Base-by-base conservation (phyloP, 768 basidiomycete genomes). In the Suillus decipiens region DNA sequence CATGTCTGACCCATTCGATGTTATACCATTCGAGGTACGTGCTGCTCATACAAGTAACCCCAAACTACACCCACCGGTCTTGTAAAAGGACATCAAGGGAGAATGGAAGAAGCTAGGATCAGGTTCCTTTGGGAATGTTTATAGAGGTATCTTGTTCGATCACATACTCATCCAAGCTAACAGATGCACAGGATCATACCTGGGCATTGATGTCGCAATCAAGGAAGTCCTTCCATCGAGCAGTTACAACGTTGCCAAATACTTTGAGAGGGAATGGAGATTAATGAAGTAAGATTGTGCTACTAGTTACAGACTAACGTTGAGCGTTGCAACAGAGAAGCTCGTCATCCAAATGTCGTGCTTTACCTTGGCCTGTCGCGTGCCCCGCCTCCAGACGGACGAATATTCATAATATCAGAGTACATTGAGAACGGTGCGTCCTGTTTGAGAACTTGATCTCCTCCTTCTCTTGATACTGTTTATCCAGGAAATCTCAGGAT, bases 241-340 rank as follows among this genome's bases (percentile, higher is more conserved):
- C 6, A 93, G 92, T 63, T 98, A 98, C 76, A 94, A 97, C 69
- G 95, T 97, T 41, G 84, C 89, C 69, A 99, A 99, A 77, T 99
- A 99, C 79, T 96, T 99, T 74, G 93, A 96, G 71, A 86, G 96
- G n/a, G 96, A 99, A 82, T 97, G 95, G 93, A 84, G 93, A 36
- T 85, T 99, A 36, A 97, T 98, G 95, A 94, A 95, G 82, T 85
- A 71, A 64, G 77, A 69, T 1, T 41, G 24, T 22, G 5, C 47
- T 19, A 5, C 28, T 10, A 8, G 33, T 59, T 28, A 43, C 64
- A 70, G 48, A 71, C 42, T 0, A 31, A 9, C 31, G 22, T 34
- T 51, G 17, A 22, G n/a, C 55, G 5, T 56, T 10, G 24, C 55
- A 5, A 28, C 63, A 83, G 86, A 71, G 92, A 95, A 79, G 90